Evolutionary conservation across 768 basidiomycete genomes (phyloP).

Genomic region (Dentipellis sp.): DNA sequence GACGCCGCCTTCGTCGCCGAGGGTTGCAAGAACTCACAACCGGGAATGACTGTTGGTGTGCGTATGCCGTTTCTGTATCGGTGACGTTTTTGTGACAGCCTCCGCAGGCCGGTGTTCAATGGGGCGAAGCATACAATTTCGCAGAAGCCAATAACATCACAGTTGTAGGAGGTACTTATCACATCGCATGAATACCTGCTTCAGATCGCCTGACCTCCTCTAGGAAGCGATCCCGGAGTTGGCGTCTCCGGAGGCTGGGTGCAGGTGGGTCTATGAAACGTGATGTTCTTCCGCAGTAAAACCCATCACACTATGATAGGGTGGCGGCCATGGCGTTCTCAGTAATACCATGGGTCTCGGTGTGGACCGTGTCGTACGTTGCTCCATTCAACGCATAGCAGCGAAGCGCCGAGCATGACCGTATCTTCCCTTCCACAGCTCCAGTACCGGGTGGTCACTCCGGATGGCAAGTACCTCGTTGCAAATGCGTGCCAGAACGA

Average conservation of each 20-base stretch:
- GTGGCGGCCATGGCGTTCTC: conserved; percentile 23
- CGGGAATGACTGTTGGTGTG: conserved; percentile 23
- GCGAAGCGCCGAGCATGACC: background rate
- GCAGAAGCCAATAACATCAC: conserved; percentile 28
- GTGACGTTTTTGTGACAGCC: background rate
- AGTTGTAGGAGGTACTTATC: conserved; percentile 1
- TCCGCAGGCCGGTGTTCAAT: conserved; percentile 23
- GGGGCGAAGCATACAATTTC: conserved; percentile 24
- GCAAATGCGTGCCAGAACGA: conserved; percentile 38
- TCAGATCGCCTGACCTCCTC: background rate
- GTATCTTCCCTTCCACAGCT: conserved; percentile 17
- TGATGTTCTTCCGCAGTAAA: background rate
- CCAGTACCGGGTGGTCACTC: conserved; percentile 44
- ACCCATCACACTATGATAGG: conserved; percentile 11
- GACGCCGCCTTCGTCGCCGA: conserved; percentile 10
- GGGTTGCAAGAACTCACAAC: conserved; percentile 17
- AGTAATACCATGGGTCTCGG: conserved; percentile 22
- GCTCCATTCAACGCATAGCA: background rate
- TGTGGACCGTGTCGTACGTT: conserved; percentile 22
- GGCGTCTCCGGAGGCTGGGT: conserved; percentile 30
- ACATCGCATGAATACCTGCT: background rate
- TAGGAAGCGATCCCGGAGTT: conserved; percentile 25
- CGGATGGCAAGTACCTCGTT: conserved; percentile 35
- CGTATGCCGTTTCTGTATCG: background rate
- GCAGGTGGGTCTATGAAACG: conserved; percentile 13